Evolutionary conservation across 176 grass and related monocot genomes (phyloP), one percentile per base, ranked within the genome.

Genomic region (Dactylis glomerata): DNA sequence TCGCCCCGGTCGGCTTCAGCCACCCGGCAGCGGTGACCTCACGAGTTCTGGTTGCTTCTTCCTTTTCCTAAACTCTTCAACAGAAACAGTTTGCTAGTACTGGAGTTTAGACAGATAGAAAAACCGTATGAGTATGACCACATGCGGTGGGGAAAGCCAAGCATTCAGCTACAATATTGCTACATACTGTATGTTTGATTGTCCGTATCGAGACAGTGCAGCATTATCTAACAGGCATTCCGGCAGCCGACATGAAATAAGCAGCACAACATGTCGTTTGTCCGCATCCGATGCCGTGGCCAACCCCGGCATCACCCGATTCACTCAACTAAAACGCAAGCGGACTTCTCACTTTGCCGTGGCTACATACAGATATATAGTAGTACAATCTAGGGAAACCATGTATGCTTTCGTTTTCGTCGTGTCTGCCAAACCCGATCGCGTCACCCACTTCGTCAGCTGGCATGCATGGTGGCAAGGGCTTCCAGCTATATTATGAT

Each of bases 171-270:
- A 50, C 24, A 65, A 55, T 33, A 71, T 26, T 74, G 42, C 66
- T 2, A 58, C 47, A 50, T 51, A 42, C 41, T 9, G 3, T 45
- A 45, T 62, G 1, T 5, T 6, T 26, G 73, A 10, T 51, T 83
- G 63, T 30, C 77, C 41, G 80, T 51, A 19, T 40, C 19, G 19
- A 34, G 41, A 36, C n/a, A 49, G 47, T 27, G 8, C 22, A 57
- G 14, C 42, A 10, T 31, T 26, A 42, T 68, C 40, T n/a, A n/a
- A n/a, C n/a, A n/a, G n/a, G n/a, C n/a, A n/a, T n/a, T n/a, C n/a
- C 51, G 44, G 83, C 83, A 90, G 78, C 83, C 88, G 78, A 62
- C 88, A 72, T 64, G 83, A 89, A 89, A 86, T 77, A 32, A 78
- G 83, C 78, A n/a, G 30, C 19, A 23, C 77, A 62, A 58, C 70